These are phyloP conservation scores for Colletotrichum sp. DNA, from an alignment of 2,329 filamentous ascomycete species.

Conservation along the genomic window DNA sequence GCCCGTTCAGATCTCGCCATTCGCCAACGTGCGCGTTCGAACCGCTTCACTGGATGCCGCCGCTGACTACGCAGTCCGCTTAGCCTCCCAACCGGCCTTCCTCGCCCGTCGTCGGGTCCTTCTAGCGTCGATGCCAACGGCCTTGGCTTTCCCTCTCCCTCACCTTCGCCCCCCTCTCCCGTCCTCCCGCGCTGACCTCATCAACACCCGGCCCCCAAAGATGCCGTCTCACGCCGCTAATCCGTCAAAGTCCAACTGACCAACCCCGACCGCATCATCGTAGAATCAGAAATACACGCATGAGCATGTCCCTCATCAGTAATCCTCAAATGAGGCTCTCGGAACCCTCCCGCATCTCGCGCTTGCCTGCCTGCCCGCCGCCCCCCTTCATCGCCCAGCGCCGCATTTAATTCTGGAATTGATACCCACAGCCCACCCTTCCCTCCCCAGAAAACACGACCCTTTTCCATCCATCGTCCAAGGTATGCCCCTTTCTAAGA, in stretches of 20 bases:
- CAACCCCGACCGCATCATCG: background rate
- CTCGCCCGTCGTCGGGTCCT: background rate
- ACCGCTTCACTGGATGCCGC: background rate
- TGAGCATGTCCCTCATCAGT: background rate
- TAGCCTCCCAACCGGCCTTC: background rate
- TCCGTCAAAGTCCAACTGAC: background rate
- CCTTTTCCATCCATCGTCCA: background rate
- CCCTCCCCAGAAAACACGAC: background rate
- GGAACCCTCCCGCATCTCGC: background rate
- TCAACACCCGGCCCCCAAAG: background rate
- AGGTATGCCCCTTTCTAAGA: background rate
- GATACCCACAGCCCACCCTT: background rate
- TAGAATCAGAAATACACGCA: background rate
- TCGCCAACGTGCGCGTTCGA: constrained; percentile 10
- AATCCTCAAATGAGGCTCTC: background rate
- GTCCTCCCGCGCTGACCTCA: background rate
- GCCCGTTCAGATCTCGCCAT: constrained; percentile 13
- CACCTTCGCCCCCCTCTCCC: background rate
- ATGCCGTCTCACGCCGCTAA: background rate
- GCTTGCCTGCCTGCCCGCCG: background rate
- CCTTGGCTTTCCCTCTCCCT: background rate
- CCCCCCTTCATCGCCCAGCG: background rate
- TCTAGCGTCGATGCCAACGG: background rate
- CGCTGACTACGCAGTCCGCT: background rate
- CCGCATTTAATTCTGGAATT: background rate